Evolutionary conservation across 1,284 basidiomycete genomes (phyloP), one percentile per base, ranked within the genome.

Genomic region (Ustilago bromivora): DNA sequence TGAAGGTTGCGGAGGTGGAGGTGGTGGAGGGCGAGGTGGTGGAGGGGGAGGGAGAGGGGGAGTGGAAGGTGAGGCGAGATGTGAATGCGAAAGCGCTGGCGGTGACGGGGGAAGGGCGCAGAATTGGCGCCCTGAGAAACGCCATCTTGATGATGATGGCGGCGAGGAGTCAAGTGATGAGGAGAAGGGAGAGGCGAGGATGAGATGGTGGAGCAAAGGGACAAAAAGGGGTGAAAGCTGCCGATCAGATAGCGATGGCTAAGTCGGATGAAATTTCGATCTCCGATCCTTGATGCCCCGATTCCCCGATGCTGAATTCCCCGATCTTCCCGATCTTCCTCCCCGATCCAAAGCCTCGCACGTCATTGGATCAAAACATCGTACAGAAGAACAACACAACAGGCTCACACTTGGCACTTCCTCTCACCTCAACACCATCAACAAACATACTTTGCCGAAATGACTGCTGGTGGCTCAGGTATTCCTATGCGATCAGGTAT

Each of bases 401-500:
- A 28, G 23, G 3, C 23, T 28, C 23, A 28, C 23, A 28, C 23
- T 28, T 28, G 23, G 23, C 23, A 28, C 23, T 28, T 28, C 3
- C 23, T 28, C 23, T 28, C 23, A 28, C 23, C 23, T 46, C 43
- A 46, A 46, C 43, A 6, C n/a, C n/a, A 41, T 15, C 13, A 11
- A 41, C 43, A 46, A 57, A 35, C 2, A 78, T 78, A 71, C 67
- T 67, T 35, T 54, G 57, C 43, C 71, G 67, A 71, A 40, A 54
- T 52, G 9, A 71, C 67, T 23, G 64, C 57, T 2, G 56, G 63
- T 6, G 75, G 71, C 61, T 54, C 64, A 15, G 71, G 71, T 49
- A 73, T 78, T 40, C 76, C 76, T 17, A 71, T 70, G 66, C 71
- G 76, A 4, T 67, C 71, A 19, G 70, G 67, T 23, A 78, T 78